phyloP scores from a whole-genome alignment of 148 eudicot species.

The Chenopodium album region DNA sequence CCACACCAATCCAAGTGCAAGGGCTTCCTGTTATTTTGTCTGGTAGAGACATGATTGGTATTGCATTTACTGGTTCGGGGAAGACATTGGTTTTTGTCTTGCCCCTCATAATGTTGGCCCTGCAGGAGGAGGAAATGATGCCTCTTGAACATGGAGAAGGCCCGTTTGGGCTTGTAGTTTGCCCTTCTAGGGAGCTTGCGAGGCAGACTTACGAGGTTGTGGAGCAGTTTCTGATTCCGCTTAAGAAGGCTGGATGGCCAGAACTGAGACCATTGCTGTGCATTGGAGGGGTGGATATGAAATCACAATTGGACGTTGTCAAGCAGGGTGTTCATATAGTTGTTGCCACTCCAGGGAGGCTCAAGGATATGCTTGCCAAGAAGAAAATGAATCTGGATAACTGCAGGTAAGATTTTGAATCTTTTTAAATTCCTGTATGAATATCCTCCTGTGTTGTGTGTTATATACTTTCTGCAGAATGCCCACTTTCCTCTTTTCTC shows the following conservation, averaged over 20 bases:
- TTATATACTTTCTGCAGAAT: no score
- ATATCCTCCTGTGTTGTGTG: no score
- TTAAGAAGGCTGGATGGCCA: constrained; percentile 66
- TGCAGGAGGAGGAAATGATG: no score
- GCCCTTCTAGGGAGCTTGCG: constrained; percentile 96
- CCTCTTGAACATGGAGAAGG: constrained; percentile 77
- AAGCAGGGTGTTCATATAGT: constrained; percentile 89
- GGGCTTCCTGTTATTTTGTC: no score
- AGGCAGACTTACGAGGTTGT: constrained; percentile 85
- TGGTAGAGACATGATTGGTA: no score
- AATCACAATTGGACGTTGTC: constrained; percentile 67
- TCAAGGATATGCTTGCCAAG: constrained; percentile 86
- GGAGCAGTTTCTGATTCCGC: constrained; percentile 55
- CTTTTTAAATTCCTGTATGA: no score
- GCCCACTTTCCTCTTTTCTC: no score
- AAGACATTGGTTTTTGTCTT: no score
- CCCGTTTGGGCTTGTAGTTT: constrained; percentile 77
- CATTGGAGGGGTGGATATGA: constrained; percentile 91
- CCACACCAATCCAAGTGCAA: no score
- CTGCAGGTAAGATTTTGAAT: neutral
- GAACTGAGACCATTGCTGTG: constrained; percentile 80
- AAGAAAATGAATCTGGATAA: constrained; percentile 48
- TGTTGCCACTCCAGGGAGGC: constrained; percentile 96
- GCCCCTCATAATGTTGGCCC: no score
- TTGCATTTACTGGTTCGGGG: no score